Conservation (phyloP, 192 early-diverging fungal species). For the Coemansia sp. region DNA sequence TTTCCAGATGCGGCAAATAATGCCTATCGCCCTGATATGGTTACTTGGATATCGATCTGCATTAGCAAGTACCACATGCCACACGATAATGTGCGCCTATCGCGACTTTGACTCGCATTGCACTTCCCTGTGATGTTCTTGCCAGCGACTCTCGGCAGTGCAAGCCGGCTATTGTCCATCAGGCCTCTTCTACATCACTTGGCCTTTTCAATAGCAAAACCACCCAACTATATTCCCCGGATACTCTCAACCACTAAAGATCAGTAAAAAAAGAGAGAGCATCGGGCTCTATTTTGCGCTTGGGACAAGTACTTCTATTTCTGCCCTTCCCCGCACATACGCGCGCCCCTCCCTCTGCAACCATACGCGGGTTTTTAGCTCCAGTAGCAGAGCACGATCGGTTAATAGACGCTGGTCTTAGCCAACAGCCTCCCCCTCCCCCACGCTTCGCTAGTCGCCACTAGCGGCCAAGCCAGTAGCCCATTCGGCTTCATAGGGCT, state of each 20-base stretch:
- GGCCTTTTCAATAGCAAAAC: not conserved
- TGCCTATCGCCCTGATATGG: not conserved
- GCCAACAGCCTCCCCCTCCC: not conserved
- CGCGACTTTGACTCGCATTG: not conserved
- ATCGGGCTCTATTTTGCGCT: not conserved
- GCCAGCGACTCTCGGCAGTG: not conserved
- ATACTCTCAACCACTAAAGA: not conserved
- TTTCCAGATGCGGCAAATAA: not conserved
- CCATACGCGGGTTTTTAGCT: slow-evolving; percentile 24
- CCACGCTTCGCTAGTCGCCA: not conserved
- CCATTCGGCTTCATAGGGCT: not conserved
- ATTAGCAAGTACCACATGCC: not conserved
- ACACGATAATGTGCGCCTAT: not conserved
- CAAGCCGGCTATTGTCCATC: not conserved
- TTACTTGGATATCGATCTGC: not conserved
- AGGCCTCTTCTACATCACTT: not conserved
- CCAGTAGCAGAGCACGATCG: slow-evolving; percentile 19
- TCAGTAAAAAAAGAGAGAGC: not conserved
- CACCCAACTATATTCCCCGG: not conserved
- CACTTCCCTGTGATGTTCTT: not conserved
- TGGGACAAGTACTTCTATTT: not conserved
- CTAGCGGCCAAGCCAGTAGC: not conserved
- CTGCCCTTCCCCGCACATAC: slow-evolving; percentile 4
- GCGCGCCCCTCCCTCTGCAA: not conserved
- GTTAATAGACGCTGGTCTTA: slow-evolving; percentile 10